Evolutionary conservation across 495 filamentous ascomycete genomes (phyloP).

Genomic region (Xylaria curta): DNA sequence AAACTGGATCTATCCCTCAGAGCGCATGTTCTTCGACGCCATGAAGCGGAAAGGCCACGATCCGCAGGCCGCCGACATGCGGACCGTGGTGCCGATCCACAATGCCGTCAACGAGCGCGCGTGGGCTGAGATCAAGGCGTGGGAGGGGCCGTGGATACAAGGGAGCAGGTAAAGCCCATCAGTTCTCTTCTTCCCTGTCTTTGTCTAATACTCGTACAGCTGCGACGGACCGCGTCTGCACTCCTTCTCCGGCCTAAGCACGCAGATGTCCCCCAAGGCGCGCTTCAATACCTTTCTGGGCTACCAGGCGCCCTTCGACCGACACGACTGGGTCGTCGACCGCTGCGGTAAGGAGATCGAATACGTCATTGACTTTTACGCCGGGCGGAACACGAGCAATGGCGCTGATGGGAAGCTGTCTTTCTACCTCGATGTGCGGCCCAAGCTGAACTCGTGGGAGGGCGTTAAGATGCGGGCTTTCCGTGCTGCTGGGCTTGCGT

Average conservation of each 20-base stretch:
- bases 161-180: constrained; percentile 53
- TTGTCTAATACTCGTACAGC: constrained; percentile 33
- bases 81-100: constrained; percentile 92
- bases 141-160: constrained; percentile 73
- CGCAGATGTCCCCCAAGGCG: constrained; percentile 79
- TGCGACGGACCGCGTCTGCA: constrained; percentile 85
- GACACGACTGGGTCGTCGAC: constrained; percentile 97
- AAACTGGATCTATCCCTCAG: constrained; percentile 97
- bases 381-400: constrained; percentile 65
- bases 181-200: neutral
- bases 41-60: constrained; percentile 81
- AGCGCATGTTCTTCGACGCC: constrained; percentile 94
- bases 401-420: constrained; percentile 70
- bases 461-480: constrained; percentile 83
- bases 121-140: constrained; percentile 81
- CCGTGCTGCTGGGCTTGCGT: constrained; percentile 66
- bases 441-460: constrained; percentile 91
- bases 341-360: constrained; percentile 87
- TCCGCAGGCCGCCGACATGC: constrained; percentile 73
- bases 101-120: constrained; percentile 95
- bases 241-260: constrained; percentile 79
- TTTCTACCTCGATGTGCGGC: constrained; percentile 94
- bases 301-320: constrained; percentile 90
- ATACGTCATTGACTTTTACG: constrained; percentile 98
- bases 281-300: constrained; percentile 81